These are phyloP conservation scores for Paxillus ammoniavirescens DNA, from an alignment of 768 basidiomycete genomes.

Conservation along the genomic window DNA sequence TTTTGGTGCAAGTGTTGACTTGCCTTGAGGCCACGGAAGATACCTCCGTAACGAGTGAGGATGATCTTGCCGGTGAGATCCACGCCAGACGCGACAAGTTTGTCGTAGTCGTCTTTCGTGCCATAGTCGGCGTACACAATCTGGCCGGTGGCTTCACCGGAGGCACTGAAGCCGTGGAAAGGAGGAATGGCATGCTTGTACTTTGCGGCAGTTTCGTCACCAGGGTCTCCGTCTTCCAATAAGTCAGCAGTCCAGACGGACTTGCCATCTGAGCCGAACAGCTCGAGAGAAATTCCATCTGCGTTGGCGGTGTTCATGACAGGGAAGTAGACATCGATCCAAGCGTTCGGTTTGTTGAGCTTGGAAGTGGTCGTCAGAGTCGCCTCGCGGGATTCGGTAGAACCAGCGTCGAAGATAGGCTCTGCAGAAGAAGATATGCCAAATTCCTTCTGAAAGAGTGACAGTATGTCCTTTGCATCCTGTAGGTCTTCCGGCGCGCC, in stretches of 20 bases:
- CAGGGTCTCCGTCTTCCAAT: slow-evolving; percentile 63
- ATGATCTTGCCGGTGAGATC: slow-evolving; percentile 78
- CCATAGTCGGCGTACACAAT: slow-evolving; percentile 83
- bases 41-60: slow-evolving; percentile 70
- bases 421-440: slow-evolving; percentile 41
- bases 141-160: slow-evolving; percentile 70
- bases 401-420: slow-evolving; percentile 72
- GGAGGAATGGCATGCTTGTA: slow-evolving; percentile 66
- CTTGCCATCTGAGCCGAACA: slow-evolving; percentile 55
- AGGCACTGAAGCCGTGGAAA: slow-evolving; percentile 85
- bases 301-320: slow-evolving; percentile 70
- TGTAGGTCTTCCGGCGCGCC: slow-evolving; percentile 59
- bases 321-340: slow-evolving; percentile 90
- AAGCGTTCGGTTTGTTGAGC: slow-evolving; percentile 55
- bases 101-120: slow-evolving; percentile 63
- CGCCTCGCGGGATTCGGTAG: slow-evolving; percentile 60
- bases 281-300: slow-evolving; percentile 62
- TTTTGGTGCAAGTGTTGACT: slow-evolving; percentile 5
- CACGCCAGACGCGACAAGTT: slow-evolving; percentile 60
- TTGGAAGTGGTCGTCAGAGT: slow-evolving; percentile 55
- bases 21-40: slow-evolving; percentile 87
- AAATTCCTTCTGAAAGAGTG: slow-evolving; percentile 66
- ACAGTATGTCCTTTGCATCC: slow-evolving; percentile 66
- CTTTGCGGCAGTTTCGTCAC: slow-evolving; percentile 70
- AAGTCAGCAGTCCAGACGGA: slow-evolving; percentile 70